phyloP scores from a whole-genome alignment of 495 filamentous ascomycete genomes.

The Penicillium chermesinum region DNA sequence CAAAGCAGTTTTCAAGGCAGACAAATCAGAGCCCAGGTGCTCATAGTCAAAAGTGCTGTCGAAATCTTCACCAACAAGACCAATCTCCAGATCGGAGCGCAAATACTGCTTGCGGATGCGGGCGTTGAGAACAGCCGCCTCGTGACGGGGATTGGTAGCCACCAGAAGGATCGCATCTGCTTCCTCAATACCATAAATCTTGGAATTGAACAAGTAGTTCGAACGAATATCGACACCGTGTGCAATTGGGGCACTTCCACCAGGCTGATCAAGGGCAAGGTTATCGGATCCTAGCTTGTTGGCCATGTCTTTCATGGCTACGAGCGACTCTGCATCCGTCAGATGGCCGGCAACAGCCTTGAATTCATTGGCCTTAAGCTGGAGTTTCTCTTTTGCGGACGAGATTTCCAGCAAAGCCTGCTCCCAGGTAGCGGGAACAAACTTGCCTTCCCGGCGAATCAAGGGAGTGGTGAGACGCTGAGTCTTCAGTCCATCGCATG shows the following conservation, averaged over 20 bases:
- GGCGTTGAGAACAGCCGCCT: constrained; percentile 91
- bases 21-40: constrained; percentile 73
- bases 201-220: constrained; percentile 95
- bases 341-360: constrained; percentile 91
- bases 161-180: constrained; percentile 88
- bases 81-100: constrained; percentile 88
- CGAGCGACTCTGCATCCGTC: constrained; percentile 83
- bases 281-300: constrained; percentile 97
- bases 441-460: constrained; percentile 80
- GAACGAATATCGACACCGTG: constrained; percentile 92
- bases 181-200: constrained; percentile 86
- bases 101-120: constrained; percentile 97
- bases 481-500: constrained; percentile 94
- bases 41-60: constrained; percentile 90
- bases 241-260: constrained; percentile 74
- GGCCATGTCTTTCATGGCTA: constrained; percentile 93
- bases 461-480: constrained; percentile 90
- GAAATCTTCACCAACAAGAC: constrained; percentile 85
- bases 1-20: constrained; percentile 75
- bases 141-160: constrained; percentile 89
- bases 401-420: constrained; percentile 84
- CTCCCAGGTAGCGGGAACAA: constrained; percentile 88
- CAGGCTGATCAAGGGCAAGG: constrained; percentile 84
- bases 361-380: constrained; percentile 85
- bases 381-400: constrained; percentile 65